phyloP scores from a whole-genome alignment of 768 basidiomycete species.

The Leucosporidium creatinivorum region DNA sequence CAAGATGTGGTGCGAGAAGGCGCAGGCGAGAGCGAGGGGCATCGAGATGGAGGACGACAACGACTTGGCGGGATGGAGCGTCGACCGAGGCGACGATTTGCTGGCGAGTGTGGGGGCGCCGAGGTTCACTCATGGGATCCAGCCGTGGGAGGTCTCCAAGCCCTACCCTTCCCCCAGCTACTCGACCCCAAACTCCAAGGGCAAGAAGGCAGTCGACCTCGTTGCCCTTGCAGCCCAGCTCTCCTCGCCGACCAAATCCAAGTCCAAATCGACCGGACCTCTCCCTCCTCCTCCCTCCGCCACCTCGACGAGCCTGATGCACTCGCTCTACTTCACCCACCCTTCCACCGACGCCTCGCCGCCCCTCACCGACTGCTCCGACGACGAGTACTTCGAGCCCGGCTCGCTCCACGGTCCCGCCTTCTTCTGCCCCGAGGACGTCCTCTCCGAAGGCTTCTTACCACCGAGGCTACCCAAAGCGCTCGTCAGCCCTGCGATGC shows the following conservation, averaged over 20 bases:
- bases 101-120: neutral
- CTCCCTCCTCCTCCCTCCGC: neutral
- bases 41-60: neutral
- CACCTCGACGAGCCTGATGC: neutral
- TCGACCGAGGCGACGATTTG: neutral
- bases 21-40: neutral
- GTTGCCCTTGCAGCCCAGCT: neutral
- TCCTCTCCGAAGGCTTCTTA: constrained; percentile 15
- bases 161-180: neutral
- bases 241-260: neutral
- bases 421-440: constrained; percentile 19
- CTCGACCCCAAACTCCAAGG: neutral
- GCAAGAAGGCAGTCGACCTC: neutral
- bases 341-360: neutral
- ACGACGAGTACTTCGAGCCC: neutral
- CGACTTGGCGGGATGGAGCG: neutral
- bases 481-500: constrained; percentile 1
- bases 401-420: neutral
- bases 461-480: constrained; percentile 16
- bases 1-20: constrained; percentile 17
- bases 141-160: neutral
- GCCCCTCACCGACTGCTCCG: neutral
- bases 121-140: neutral
- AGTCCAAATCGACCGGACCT: neutral
- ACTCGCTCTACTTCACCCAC: neutral